phyloP scores from a whole-genome alignment of 1,284 basidiomycete species.

The Trametes hirsuta region DNA sequence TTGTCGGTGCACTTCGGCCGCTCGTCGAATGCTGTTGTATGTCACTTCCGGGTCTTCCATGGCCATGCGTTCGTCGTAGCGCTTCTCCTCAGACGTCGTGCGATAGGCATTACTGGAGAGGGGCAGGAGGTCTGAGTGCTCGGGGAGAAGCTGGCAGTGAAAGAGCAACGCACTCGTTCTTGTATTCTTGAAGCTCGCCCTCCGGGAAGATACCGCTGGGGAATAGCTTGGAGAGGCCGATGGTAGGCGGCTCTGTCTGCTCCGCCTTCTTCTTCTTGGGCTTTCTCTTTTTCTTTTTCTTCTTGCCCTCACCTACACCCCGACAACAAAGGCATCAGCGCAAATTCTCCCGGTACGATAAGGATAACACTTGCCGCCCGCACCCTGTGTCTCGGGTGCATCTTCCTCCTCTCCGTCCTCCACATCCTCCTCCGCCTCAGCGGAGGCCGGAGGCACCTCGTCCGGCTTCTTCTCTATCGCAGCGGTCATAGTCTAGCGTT shows the following conservation, averaged over 20 bases:
- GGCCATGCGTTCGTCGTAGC: constrained; percentile 77
- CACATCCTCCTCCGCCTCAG: constrained; percentile 33
- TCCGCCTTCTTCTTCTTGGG: constrained; percentile 80
- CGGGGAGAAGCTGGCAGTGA: constrained; percentile 7
- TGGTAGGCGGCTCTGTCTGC: constrained; percentile 93
- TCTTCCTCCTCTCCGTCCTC: constrained; percentile 37
- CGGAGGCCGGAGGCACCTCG: constrained; percentile 25
- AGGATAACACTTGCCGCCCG: constrained; percentile 19
- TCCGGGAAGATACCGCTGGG: constrained; percentile 86
- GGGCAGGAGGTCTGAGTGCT: background rate
- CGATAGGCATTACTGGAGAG: constrained; percentile 78
- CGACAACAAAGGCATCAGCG: background rate
- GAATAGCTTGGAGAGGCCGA: constrained; percentile 91
- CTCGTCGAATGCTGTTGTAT: constrained; percentile 90
- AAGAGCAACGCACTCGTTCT: constrained; percentile 70
- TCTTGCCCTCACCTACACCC: constrained; percentile 37
- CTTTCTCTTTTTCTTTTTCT: constrained; percentile 96
- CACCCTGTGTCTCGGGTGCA: constrained; percentile 25
- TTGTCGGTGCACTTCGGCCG: constrained; percentile 95
- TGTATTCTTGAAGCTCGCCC: constrained; percentile 92
- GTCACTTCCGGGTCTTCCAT: constrained; percentile 82
- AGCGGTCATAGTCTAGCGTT: constrained; percentile 12
- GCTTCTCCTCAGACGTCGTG: constrained; percentile 89
- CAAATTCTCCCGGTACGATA: background rate
- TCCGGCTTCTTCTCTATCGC: constrained; percentile 26